A percentile compares a stretch with the other conserved stretches of the same genome.
Evolutionary conservation across 2,329 filamentous ascomycete species (phyloP).

Genomic region (Talaromyces sp.): DNA sequence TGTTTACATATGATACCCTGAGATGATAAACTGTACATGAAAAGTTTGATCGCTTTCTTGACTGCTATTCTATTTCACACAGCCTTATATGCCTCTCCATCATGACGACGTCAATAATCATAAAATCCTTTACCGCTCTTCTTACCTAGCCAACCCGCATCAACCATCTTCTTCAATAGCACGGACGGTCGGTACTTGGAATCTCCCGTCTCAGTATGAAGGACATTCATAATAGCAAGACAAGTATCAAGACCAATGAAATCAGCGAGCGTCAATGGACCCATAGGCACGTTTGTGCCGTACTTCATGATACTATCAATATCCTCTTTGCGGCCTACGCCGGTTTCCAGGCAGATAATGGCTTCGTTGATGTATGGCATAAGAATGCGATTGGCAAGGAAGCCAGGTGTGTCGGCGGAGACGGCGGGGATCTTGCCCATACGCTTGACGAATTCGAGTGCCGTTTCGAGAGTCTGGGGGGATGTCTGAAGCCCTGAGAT

Average conservation of each 20-base stretch:
- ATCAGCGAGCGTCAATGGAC: conserved; percentile 85
- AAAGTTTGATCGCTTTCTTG: not conserved
- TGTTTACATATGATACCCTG: conserved; percentile 16
- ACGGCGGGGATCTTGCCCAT: conserved; percentile 92
- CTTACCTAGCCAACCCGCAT: conserved; percentile 96
- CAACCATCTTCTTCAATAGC: conserved; percentile 88
- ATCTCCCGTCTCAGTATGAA: conserved; percentile 88
- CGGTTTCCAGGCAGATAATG: conserved; percentile 90
- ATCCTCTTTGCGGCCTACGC: conserved; percentile 80
- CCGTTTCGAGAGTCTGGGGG: conserved; percentile 72
- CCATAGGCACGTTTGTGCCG: conserved; percentile 97
- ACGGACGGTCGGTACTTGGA: conserved; percentile 92
- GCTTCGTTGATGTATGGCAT: conserved; percentile 99
- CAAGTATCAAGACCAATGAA: conserved; percentile 98
- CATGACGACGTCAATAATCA: conserved; percentile 60
- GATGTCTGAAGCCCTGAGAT: conserved; percentile 93
- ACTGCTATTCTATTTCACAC: not conserved
- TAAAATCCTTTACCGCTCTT: conserved; percentile 97
- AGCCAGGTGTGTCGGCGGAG: conserved; percentile 86
- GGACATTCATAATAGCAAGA: conserved; percentile 91
- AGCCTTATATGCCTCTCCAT: not conserved
- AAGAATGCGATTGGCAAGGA: conserved; percentile 91
- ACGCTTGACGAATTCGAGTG: conserved; percentile 77
- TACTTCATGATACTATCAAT: conserved; percentile 99
- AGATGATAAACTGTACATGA: not conserved